phyloP scores from a whole-genome alignment of 768 basidiomycete genomes.

The Melanogaster broomeanus region DNA sequence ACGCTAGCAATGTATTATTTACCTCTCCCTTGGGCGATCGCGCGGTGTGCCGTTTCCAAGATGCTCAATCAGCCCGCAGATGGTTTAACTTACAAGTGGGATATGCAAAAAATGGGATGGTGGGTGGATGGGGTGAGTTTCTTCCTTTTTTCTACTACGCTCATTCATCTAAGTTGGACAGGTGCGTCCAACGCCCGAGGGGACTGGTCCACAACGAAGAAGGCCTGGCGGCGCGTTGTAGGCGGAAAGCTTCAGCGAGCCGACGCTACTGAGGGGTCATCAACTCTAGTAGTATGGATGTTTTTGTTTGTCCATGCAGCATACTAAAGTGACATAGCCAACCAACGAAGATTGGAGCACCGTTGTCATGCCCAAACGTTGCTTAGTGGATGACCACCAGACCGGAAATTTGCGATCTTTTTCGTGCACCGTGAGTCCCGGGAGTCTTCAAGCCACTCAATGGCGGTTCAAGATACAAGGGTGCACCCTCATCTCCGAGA shows the following conservation, averaged over 20 bases:
- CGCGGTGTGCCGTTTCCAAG: conserved; percentile 2
- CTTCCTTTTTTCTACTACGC: neutral
- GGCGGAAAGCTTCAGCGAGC: conserved; percentile 5
- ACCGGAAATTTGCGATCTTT: no score
- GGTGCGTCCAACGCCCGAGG: neutral
- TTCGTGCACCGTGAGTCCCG: no score
- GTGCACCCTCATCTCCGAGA: no score
- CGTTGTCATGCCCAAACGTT: no score
- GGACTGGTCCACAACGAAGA: conserved; percentile 3
- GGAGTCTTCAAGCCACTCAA: no score
- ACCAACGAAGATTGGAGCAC: no score
- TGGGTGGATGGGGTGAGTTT: conserved; percentile 2
- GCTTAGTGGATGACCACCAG: no score
- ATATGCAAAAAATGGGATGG: conserved; percentile 1
- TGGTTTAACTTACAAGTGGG: conserved; percentile 6
- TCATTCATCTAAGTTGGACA: neutral
- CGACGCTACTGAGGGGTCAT: neutral
- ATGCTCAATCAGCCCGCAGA: neutral
- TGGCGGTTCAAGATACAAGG: no score
- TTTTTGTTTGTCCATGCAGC: no score
- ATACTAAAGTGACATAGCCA: no score
- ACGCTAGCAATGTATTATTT: neutral
- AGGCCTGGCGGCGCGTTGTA: conserved; percentile 6
- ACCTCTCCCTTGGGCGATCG: neutral
- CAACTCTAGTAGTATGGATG: no score